Conservation (phyloP, 148 eudicot species). For the Pouteria glomerata region DNA sequence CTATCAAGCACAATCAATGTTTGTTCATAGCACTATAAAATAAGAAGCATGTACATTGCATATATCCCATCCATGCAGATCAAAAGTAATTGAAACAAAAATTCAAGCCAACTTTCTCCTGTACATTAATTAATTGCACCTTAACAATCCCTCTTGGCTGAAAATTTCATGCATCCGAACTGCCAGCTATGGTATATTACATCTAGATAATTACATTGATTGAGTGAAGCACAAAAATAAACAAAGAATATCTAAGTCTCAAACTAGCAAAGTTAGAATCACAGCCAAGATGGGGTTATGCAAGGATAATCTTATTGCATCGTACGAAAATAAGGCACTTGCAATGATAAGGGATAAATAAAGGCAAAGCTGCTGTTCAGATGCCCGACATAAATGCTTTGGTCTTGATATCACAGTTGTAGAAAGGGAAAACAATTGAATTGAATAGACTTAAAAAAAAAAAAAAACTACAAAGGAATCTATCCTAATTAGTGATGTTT, state of each 20-base stretch:
- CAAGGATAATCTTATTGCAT: background rate
- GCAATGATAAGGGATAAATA: too few relatives aligned
- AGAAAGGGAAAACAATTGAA: too few relatives aligned
- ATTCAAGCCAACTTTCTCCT: background rate
- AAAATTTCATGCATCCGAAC: background rate
- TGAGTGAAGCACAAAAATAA: background rate
- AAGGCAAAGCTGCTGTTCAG: too few relatives aligned
- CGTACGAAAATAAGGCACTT: too few relatives aligned
- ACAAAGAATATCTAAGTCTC: background rate
- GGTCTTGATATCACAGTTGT: too few relatives aligned
- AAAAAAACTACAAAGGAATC: too few relatives aligned
- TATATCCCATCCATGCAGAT: background rate
- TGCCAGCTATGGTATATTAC: background rate
- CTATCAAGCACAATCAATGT: background rate
- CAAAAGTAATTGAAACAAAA: background rate
- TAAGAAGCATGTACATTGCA: background rate
- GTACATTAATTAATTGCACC: background rate
- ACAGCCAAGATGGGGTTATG: background rate
- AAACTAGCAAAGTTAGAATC: background rate
- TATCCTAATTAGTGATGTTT: too few relatives aligned
- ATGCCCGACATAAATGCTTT: too few relatives aligned
- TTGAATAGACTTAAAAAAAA: too few relatives aligned
- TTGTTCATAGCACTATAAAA: background rate
- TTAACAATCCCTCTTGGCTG: background rate
- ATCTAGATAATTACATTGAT: background rate